Evolutionary conservation across 73 alveolate species (phyloP), one percentile per base, ranked within the genome.

Genomic region (Diophrys appendiculata): DNA sequence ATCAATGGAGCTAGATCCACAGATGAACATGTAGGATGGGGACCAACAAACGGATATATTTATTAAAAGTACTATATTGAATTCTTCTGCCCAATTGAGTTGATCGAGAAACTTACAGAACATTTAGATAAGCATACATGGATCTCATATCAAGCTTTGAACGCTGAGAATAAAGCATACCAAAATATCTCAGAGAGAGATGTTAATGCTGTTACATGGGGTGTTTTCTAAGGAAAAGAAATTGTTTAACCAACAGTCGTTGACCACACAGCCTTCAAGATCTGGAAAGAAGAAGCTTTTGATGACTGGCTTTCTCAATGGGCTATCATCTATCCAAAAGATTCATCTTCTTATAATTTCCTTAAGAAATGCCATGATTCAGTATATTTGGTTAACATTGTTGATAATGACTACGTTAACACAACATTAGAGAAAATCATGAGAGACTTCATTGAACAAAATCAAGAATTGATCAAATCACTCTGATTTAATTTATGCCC

Each of bases 161-260:
- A 81, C 69, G 24, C 56, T 14, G 54, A n/a, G 25, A 86, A 83
- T 68, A 43, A 29, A 5, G 33, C 28, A 18, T 25, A 23, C 33
- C 65, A 52, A 29, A 90, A 90, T 65, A 86, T 86, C 22, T 27
- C 34, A 11, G 72, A 74, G 27, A 80, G 74, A 22, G 81, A 80
- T 60, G 96, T 90, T 8, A 90, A 84, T 33, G 96, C 96, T 33
- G 92, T 86, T 18, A 86, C 96, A 23, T 90, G 96, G 96, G 96
- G 96, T 0, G 88, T 90, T 0, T 90, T 90, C 84, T 77, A 79
- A 28, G 84, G 80, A 27, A 60, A 56, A 31, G 96, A 90, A 71
- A 54, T 90, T 32, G 29, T 76, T 1, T 85, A 90, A 78, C 96
- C 96, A 0, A 90, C 96, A 14, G 91, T 90, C 0, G 93, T 90